Evolutionary conservation across 352 stramenopile species (phyloP).

Genomic region (Phytophthora sansomeana): DNA sequence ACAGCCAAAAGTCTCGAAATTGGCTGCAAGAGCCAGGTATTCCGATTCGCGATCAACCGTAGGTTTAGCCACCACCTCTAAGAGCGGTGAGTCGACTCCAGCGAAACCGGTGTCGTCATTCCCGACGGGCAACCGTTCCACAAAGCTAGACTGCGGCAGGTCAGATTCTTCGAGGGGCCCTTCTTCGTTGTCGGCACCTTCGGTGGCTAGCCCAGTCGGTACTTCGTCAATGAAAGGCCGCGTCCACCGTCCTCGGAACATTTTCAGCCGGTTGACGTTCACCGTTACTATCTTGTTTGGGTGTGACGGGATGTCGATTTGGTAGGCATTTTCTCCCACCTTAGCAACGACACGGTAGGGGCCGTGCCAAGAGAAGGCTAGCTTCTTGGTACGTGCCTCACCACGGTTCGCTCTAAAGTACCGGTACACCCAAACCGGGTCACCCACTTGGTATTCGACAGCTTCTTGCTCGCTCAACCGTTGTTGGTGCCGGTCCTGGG

Average conservation of each 20-base stretch:
- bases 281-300: too few species aligned
- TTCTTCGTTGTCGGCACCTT: neutral
- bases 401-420: neutral
- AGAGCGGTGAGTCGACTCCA: neutral
- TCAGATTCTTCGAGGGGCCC: neutral
- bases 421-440: conserved; percentile 1
- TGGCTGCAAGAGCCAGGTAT: neutral
- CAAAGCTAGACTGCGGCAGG: neutral
- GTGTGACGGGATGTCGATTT: too few species aligned
- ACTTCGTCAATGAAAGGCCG: neutral
- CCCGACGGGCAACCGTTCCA: neutral
- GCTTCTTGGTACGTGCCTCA: neutral
- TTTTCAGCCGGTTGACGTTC: too few species aligned
- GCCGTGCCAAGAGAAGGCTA: conserved; percentile 2
- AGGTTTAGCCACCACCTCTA: neutral
- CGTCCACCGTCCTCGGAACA: neutral
- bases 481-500: conserved; percentile 3
- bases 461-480: neutral
- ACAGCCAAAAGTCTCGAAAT: conserved; percentile 4
- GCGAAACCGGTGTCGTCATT: neutral
- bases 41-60: neutral
- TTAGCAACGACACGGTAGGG: neutral
- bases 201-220: neutral
- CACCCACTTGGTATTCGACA: neutral
- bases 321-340: neutral